A percentile compares a stretch with the other conserved stretches of the same genome.
Conservation (phyloP, 164 flowering plant genomes). For the Magnolia changhungtana region DNA sequence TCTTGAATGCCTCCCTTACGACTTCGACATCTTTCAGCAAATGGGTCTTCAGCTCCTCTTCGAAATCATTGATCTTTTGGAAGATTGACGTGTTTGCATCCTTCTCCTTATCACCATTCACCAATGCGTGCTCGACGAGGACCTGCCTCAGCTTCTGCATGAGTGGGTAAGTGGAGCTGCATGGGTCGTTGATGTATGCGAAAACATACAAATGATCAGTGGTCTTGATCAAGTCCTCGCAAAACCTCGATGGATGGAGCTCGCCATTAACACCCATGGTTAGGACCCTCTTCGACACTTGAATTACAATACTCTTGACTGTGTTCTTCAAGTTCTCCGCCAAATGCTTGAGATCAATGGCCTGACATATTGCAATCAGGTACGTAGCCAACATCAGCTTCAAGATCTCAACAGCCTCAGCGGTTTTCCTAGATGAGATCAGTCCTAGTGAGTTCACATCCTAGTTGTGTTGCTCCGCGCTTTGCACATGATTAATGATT, state of each 20-base stretch:
- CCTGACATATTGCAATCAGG: conserved; percentile 57
- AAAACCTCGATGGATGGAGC: conserved; percentile 57
- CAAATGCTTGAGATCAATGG: conserved; percentile 56
- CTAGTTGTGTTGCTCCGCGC: too few species aligned
- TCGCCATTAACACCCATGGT: conserved; percentile 46
- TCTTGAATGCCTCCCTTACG: too few species aligned
- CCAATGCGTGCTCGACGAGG: conserved; percentile 50
- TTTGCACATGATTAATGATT: too few species aligned
- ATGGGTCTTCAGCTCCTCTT: too few species aligned
- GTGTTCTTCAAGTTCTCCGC: conserved; percentile 52
- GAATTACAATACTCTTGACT: conserved; percentile 53
- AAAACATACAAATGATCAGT: conserved; percentile 46
- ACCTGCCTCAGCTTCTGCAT: conserved; percentile 63
- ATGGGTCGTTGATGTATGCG: conserved; percentile 53
- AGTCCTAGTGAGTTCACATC: too few species aligned
- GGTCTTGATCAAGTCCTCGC: conserved; percentile 56
- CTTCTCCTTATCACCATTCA: conserved; percentile 33
- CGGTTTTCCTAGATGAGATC: conserved; percentile 53
- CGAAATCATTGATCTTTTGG: too few species aligned
- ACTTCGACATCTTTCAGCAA: too few species aligned
- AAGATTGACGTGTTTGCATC: too few species aligned
- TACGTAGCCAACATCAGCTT: conserved; percentile 62
- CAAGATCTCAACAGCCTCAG: conserved; percentile 53
- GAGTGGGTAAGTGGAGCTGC: conserved; percentile 41
- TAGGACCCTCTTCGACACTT: conserved; percentile 45